A percentile compares a stretch with the other conserved stretches of the same genome.
These are phyloP conservation scores for California macrophylla DNA, from an alignment of 441 rosid genomes.

Conservation along the genomic window DNA sequence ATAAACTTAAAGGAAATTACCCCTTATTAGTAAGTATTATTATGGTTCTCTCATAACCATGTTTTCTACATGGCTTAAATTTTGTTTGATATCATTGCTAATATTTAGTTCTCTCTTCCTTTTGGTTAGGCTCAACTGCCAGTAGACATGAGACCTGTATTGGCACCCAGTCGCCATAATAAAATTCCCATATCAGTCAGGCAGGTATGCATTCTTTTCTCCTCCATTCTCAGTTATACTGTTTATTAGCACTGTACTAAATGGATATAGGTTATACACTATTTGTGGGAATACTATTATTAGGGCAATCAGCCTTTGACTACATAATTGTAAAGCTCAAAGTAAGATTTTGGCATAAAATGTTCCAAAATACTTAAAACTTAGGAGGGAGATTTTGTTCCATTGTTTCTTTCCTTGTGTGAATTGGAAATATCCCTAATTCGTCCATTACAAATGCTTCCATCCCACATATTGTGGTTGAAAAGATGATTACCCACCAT, in stretches of 20 bases:
- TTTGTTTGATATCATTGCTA: conserved; percentile 13
- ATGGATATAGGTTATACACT: conserved; percentile 3
- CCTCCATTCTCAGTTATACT: conserved; percentile 8
- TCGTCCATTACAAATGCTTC: neutral
- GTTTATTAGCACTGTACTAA: neutral
- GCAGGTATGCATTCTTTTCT: conserved; percentile 48
- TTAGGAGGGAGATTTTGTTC: conserved; percentile 5
- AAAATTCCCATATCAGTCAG: conserved; percentile 77
- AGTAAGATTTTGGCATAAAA: neutral
- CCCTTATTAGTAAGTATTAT: conserved; percentile 62
- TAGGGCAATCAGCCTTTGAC: neutral
- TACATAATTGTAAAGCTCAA: conserved; percentile 1
- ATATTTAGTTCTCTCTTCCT: conserved; percentile 12
- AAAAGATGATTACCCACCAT: neutral
- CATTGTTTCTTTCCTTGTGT: neutral
- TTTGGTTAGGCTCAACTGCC: conserved; percentile 80
- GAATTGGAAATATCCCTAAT: neutral
- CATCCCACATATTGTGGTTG: neutral
- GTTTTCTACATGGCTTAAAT: conserved; percentile 7
- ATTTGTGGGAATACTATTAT: conserved; percentile 1
- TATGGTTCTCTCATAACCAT: neutral
- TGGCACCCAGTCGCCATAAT: conserved; percentile 64
- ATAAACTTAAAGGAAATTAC: conserved; percentile 57
- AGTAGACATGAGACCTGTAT: conserved; percentile 66
- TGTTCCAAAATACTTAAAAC: neutral